Evolutionary conservation across 208 protist species (phyloP).

Genomic region (Novymonas esmeraldas): DNA sequence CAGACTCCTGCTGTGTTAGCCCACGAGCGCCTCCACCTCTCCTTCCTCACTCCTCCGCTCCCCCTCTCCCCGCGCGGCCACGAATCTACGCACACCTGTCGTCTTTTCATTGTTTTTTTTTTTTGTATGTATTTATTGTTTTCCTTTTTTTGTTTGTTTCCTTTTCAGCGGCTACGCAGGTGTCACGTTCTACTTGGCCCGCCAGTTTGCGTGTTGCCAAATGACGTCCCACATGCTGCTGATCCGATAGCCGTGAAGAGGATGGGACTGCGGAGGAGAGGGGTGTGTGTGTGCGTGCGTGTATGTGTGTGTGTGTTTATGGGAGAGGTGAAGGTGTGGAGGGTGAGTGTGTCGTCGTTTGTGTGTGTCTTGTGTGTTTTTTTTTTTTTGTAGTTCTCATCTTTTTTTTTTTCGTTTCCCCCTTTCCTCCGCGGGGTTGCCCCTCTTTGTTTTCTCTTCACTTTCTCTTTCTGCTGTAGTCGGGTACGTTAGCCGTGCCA

Average conservation of each 20-base stretch:
- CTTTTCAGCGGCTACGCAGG: background rate
- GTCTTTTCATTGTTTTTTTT: background rate
- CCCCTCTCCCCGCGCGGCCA: background rate
- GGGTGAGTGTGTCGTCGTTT: background rate
- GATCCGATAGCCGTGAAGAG: too few species aligned
- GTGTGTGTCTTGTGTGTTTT: background rate
- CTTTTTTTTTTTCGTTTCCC: background rate
- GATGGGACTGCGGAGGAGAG: background rate
- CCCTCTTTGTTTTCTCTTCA: too few species aligned
- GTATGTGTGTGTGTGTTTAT: background rate
- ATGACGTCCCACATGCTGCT: too few species aligned
- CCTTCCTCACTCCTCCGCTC: background rate
- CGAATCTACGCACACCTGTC: too few species aligned
- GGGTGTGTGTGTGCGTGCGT: background rate
- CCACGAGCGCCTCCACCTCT: too few species aligned
- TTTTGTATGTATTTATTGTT: background rate
- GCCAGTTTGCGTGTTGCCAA: background rate
- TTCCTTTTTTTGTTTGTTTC: background rate
- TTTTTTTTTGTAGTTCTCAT: background rate
- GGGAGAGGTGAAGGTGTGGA: background rate
- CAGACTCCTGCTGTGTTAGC: too few species aligned
- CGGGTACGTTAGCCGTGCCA: background rate
- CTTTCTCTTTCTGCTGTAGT: too few species aligned
- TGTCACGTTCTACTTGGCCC: background rate
- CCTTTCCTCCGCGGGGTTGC: too few species aligned